Base-by-base conservation (phyloP, 768 basidiomycete species). In the Tulasnella calospora region DNA sequence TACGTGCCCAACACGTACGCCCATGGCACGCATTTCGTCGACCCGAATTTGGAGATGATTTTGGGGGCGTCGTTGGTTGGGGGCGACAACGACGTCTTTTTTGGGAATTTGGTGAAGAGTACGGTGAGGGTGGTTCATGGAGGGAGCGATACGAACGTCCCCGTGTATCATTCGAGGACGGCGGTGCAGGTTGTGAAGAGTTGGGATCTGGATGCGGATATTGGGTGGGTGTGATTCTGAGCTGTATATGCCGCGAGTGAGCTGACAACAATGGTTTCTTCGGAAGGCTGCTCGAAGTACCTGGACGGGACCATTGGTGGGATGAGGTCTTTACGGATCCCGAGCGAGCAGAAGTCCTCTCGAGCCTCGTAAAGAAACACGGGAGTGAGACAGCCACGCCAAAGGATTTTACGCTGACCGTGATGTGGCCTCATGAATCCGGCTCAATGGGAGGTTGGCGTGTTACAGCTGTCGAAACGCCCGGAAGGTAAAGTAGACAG, bases 51-150 rank as follows among this genome's bases (percentile, higher is more conserved):
- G 67, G 89, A 90, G 51, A 89, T 90, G 6, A 88, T 97, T 73
- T 87, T 98, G 19, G 89, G 92, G 78, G 87, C 90, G 1, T 90
- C 93, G 0, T 85, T 96, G 35, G 91, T 91, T 0, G 89, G 92
- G 3, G 95, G 95, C 80, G 94, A 96, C 84, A 95, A 97, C 82
- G 94, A 97, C 81, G 83, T 96, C 4, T 92, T 95, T 84, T 81
- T 95, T 30, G 89, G 92, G 2, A 98, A 98, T 82, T 84, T 95
- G 13, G 90, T 87, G 0, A 87, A 90, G 73, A 90, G 86, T 0
- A 91, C 91, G 0, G 85, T 94, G 0, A 85, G 95, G 17, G 94
- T 91, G 0, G 86, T 96, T 51, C 92, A 97, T 81, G 96, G 93
- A 27, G 92, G 92, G 3, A 86, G 86, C 47, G 96, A 98, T 82